Evolutionary conservation across 2,329 filamentous ascomycete species (phyloP).

Genomic region (Colletotrichum camelliae): DNA sequence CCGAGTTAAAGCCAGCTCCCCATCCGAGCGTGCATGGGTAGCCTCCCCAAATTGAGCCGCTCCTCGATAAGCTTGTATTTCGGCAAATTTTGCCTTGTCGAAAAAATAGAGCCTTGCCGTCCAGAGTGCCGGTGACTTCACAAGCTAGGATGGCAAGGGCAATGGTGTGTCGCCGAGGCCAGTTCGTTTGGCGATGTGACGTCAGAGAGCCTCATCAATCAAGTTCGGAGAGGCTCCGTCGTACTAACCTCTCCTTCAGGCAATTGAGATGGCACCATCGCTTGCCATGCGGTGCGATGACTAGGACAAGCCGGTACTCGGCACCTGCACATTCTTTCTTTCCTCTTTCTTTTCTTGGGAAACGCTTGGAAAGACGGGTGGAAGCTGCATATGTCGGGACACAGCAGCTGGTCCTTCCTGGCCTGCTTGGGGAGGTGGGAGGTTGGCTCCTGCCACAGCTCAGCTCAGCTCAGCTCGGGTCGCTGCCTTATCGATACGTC

Average conservation of each 20-base stretch:
- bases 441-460: neutral
- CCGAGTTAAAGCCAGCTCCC: neutral
- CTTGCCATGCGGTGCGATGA: neutral
- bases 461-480: neutral
- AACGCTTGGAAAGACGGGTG: neutral
- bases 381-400: neutral
- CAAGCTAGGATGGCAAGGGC: neutral
- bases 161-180: neutral
- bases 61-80: neutral
- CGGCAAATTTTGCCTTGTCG: neutral
- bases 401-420: neutral
- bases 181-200: neutral
- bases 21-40: neutral
- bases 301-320: slow-evolving; percentile 10
- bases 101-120: neutral
- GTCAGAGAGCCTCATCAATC: neutral
- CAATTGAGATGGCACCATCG: neutral
- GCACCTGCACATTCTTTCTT: neutral
- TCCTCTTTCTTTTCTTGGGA: neutral
- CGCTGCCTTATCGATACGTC: neutral
- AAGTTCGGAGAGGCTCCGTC: neutral
- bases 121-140: neutral
- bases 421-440: neutral
- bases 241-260: neutral
- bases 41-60: neutral